phyloP scores from a whole-genome alignment of 2,329 filamentous ascomycete species.

The Aspergillus oerlinghausenensis region DNA sequence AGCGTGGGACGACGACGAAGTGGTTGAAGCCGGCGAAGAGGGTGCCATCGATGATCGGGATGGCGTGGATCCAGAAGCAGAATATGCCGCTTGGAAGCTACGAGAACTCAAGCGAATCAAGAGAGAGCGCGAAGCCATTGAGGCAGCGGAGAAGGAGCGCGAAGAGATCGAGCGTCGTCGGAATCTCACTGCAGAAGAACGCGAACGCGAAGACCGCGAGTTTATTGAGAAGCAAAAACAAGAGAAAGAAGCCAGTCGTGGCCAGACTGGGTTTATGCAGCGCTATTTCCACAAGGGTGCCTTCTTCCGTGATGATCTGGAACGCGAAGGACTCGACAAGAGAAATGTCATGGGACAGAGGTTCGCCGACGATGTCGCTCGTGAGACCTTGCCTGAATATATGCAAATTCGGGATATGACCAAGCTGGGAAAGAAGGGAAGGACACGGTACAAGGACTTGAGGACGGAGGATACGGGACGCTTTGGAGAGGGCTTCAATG shows the following conservation, averaged over 20 bases:
- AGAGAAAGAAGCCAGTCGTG: slow-evolving; percentile 67
- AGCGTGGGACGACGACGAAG: slow-evolving; percentile 72
- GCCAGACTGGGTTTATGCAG: slow-evolving; percentile 86
- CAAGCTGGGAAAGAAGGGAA: slow-evolving; percentile 85
- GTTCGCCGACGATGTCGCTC: slow-evolving; percentile 81
- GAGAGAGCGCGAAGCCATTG: slow-evolving; percentile 78
- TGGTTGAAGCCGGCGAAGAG: slow-evolving; percentile 61
- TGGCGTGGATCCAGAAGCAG: slow-evolving; percentile 77
- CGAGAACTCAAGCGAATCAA: slow-evolving; percentile 86
- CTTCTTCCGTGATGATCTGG: slow-evolving; percentile 82
- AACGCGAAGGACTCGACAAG: slow-evolving; percentile 68
- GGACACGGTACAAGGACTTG: slow-evolving; percentile 85
- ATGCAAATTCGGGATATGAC: slow-evolving; percentile 93
- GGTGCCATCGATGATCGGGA: slow-evolving; percentile 86
- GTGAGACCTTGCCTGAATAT: slow-evolving; percentile 80
- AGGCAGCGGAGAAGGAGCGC: slow-evolving; percentile 74
- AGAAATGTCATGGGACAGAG: slow-evolving; percentile 80
- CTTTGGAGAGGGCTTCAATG: slow-evolving; percentile 55
- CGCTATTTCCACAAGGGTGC: slow-evolving; percentile 96
- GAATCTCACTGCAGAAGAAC: slow-evolving; percentile 81
- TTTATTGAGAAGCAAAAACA: slow-evolving; percentile 73
- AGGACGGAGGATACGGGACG: slow-evolving; percentile 83
- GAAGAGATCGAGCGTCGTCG: slow-evolving; percentile 85
- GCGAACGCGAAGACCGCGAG: slow-evolving; percentile 76
- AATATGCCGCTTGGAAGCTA: slow-evolving; percentile 89